A percentile compares a stretch with the other conserved stretches of the same genome.
Evolutionary conservation across 177 flowering plant genomes (phyloP).

Genomic region (Vitis hybrid): DNA sequence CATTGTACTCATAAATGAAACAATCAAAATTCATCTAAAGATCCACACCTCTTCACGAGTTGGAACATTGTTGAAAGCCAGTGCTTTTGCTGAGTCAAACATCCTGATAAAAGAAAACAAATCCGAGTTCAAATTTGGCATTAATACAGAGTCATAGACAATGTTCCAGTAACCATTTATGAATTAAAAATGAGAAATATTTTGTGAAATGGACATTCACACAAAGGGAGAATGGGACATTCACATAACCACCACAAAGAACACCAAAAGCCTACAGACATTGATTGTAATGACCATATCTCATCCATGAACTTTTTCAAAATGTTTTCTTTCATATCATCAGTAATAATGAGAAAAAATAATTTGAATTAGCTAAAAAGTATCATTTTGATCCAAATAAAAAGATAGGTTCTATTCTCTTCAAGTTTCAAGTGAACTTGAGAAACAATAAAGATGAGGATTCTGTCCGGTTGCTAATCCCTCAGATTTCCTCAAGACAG

Average conservation of each 20-base stretch:
- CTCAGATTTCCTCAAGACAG: background rate
- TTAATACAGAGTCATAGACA: background rate
- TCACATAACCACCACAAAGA: no score
- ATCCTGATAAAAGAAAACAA: constrained; percentile 44
- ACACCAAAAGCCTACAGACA: no score
- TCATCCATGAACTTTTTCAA: no score
- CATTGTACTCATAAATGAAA: background rate
- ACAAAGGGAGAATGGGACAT: no score
- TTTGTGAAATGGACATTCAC: no score
- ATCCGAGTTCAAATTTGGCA: background rate
- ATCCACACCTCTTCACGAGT: constrained; percentile 67
- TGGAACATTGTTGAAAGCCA: constrained; percentile 85
- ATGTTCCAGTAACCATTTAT: background rate
- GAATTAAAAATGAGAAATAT: no score
- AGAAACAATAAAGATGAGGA: background rate
- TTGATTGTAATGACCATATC: no score
- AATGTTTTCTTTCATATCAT: no score
- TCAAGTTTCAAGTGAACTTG: no score
- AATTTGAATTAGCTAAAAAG: no score
- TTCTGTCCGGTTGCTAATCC: background rate
- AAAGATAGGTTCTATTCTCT: no score
- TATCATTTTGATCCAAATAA: background rate
- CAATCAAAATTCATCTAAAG: constrained; percentile 3
- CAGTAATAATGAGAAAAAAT: no score
- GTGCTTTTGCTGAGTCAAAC: constrained; percentile 96